A percentile compares a stretch with the other conserved stretches of the same genome.
Conservation (phyloP, 345 rosid genomes). For the Pseudoturritis turrita region DNA sequence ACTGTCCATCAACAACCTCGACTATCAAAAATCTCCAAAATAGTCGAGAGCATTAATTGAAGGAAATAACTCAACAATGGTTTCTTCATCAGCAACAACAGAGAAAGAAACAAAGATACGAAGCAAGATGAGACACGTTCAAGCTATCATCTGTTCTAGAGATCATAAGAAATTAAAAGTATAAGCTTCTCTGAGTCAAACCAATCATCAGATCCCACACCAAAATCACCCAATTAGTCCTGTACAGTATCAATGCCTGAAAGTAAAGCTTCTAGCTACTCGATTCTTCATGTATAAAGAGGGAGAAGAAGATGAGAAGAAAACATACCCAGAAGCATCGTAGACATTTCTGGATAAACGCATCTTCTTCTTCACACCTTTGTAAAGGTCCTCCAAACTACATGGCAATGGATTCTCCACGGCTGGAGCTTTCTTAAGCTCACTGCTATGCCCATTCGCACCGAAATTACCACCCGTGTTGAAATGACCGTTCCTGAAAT, state of each 20-base stretch:
- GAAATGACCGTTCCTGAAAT: constrained; percentile 41
- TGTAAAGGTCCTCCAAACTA: constrained; percentile 86
- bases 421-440: constrained; percentile 45
- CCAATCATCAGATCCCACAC: background rate
- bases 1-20: background rate
- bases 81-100: background rate
- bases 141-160: background rate
- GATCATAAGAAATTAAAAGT: no score
- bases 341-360: constrained; percentile 49
- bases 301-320: background rate
- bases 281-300: background rate
- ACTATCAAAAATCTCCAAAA: background rate
- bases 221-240: background rate
- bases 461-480: constrained; percentile 4
- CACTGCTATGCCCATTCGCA: constrained; percentile 9
- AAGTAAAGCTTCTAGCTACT: background rate
- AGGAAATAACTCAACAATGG: background rate
- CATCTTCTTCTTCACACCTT: constrained; percentile 79
- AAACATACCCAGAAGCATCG: constrained; percentile 60
- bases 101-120: background rate
- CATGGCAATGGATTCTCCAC: constrained; percentile 66
- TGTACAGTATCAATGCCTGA: background rate
- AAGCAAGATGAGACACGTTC: background rate
- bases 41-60: background rate
- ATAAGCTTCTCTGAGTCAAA: background rate